Conservation (phyloP, 78 protist genomes). For the Carpediemonas membranifera region DNA sequence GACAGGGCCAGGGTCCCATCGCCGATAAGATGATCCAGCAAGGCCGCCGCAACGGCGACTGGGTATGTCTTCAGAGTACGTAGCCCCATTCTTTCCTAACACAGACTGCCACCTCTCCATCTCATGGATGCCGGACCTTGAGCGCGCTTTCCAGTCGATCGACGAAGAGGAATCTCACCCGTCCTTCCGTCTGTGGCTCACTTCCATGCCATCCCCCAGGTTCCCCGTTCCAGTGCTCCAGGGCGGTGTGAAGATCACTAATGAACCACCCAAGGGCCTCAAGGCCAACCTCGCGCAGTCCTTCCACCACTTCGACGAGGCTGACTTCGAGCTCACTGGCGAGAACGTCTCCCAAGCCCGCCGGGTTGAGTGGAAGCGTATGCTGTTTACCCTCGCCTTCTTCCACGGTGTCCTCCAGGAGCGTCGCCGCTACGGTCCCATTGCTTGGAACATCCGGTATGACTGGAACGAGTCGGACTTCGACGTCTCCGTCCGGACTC, state of each 20-base stretch:
- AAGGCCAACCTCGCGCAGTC: slow-evolving; percentile 1
- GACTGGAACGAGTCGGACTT: slow-evolving; percentile 61
- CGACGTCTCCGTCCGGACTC: slow-evolving; percentile 23
- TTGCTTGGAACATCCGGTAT: slow-evolving; percentile 45
- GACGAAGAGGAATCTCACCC: slow-evolving; percentile 32
- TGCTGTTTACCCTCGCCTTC: slow-evolving; percentile 16
- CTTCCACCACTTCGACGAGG: neutral
- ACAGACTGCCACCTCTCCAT: slow-evolving; percentile 71
- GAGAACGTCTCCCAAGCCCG: neutral
- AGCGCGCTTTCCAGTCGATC: too few relatives aligned
- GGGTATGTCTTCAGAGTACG: slow-evolving; percentile 76
- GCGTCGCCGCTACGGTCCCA: slow-evolving; percentile 59
- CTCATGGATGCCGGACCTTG: slow-evolving; percentile 51
- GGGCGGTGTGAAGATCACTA: slow-evolving; percentile 9
- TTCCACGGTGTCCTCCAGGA: slow-evolving; percentile 49
- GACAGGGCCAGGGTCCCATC: slow-evolving; percentile 59
- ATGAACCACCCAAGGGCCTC: slow-evolving; percentile 17
- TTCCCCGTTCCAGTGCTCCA: slow-evolving; percentile 32
- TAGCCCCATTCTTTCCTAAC: too few relatives aligned
- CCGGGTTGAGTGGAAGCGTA: neutral
- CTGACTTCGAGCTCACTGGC: neutral
- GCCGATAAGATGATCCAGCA: slow-evolving; percentile 45
- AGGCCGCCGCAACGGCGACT: slow-evolving; percentile 43
- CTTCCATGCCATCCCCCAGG: slow-evolving; percentile 21
- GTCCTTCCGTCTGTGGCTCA: slow-evolving; percentile 28